phyloP scores from a whole-genome alignment of 768 basidiomycete genomes.

The Tulasnella sp. region DNA sequence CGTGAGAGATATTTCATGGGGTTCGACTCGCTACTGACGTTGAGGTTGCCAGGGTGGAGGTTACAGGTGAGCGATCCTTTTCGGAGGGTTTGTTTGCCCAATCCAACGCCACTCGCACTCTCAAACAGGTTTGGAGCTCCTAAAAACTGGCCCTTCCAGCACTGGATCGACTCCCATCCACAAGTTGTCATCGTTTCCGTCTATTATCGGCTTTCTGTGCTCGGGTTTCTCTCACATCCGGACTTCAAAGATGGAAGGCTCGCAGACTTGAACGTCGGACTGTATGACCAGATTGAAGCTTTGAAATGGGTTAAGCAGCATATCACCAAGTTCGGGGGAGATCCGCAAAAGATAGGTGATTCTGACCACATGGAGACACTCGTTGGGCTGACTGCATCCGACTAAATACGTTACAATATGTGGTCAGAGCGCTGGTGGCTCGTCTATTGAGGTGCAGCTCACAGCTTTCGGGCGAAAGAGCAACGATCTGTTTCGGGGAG shows the following conservation, averaged over 20 bases:
- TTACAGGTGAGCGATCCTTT: not conserved
- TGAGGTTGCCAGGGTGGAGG: conserved; percentile 12
- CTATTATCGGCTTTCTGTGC: conserved; percentile 50
- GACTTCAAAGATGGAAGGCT: conserved; percentile 31
- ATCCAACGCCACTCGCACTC: not conserved
- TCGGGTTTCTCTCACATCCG: conserved; percentile 50
- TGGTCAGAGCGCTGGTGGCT: conserved; percentile 44
- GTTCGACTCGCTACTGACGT: not conserved
- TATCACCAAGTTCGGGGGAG: conserved; percentile 31
- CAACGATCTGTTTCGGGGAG: conserved; percentile 35
- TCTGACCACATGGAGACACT: not conserved
- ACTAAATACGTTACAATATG: conserved; percentile 34
- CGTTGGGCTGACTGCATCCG: not conserved
- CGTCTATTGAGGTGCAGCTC: conserved; percentile 45
- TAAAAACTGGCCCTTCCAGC: conserved; percentile 39
- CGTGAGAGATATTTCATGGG: conserved; percentile 14
- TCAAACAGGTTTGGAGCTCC: conserved; percentile 3
- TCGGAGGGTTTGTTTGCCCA: not conserved
- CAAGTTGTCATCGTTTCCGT: conserved; percentile 52
- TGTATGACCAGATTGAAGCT: conserved; percentile 43
- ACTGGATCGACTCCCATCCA: conserved; percentile 52
- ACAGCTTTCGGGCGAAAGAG: conserved; percentile 32
- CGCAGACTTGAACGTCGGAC: conserved; percentile 43
- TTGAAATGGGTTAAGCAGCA: conserved; percentile 31
- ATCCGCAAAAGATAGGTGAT: conserved; percentile 20